Base-by-base conservation (phyloP, 768 basidiomycete species). In the Kondoa malvinella region DNA sequence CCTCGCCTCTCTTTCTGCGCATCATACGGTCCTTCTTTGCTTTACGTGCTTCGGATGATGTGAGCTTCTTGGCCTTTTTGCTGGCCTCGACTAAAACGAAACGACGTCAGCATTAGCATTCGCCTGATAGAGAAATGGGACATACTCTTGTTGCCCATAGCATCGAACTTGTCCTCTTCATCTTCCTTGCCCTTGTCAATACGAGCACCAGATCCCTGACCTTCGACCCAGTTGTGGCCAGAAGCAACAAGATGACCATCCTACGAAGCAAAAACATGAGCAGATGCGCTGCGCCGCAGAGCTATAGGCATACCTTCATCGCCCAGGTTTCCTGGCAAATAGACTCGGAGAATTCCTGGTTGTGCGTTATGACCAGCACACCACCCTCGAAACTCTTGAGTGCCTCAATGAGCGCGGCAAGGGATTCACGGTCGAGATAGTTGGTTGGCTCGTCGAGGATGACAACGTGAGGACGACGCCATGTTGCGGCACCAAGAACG, bases 401-500 rank as follows among this genome's bases (percentile, higher is more conserved):
- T 8, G 94, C 95, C 75, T 92, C 88, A 76, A 99, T 99, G 78
- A 99, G 86, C 34, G 95, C 95, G 73, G 95, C 95, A 74, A 99
- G 86, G 72, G 95, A 99, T 80, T 99, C 95, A 78, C 95, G 89
- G 82, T 97, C 95, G 78, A 99, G 86, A 82, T 97, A 99, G 83
- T 99, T 87, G 86, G 75, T 34, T 57, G 74, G 74, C 62, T 68
- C 66, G 59, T 96, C 92, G 79, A 95, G 81, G 78, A 90, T 94
- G 78, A 97, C 88, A 79, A 95, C 78, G 82, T 97, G 94, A 68
- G 95, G 95, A 74, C 92, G 87, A 78, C 95, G 91, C 95, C 95
- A 99, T 57, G 94, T 82, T 75, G 92, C 91, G 59, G 74, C 74
- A 57, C 70, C 74, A 72, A 91, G 87, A 65, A 92, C 90, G 58